Evolutionary conservation across 306 rosid species (phyloP), one percentile per base, ranked within the genome.

Genomic region (Vigna mungo): DNA sequence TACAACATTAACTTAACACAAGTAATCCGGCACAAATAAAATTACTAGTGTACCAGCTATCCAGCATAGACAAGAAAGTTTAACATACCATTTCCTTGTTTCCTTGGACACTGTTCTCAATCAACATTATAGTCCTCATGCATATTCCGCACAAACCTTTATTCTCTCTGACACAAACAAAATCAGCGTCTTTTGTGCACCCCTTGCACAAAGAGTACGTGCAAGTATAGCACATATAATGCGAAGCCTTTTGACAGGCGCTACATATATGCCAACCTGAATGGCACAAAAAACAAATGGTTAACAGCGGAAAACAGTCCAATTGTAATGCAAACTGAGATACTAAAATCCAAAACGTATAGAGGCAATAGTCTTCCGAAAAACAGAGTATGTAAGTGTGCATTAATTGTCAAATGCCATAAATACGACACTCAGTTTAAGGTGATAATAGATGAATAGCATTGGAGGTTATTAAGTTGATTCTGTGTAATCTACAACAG

Each of bases 201-300:
- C 94, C 88, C 78, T 93, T 96, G 89, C 99, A 96, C 87, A 88
- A 70, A 55, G 99, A 93, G 90, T 75, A 91, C 0, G 99, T 88
- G 76, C 99, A 96, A 25, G 97, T 96, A 77, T 91, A 96, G 89
- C 99, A 96, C 99, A 90, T 82, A 80, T 87, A 91, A 87, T 92
- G 89, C 32, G 99, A 77, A 44, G 93, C 94, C 82, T 87, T 93
- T 84, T 72, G 89, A 76, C 99, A 96, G 70, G 44, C 65, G 85
- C 89, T 96, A 21, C 99, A 96, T 79, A 96, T 87, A 86, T 96
- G 99, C 99, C 99, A 96, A 79, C 99, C 99, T 96, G 97, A 74
- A 71, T 72, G 52, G 66, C 80, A 56, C 18, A 76, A 81, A 39
- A 71, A 71, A 34, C 0, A 2, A 75, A 75, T n/a, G 12, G 9